These are phyloP conservation scores for Citropsis articulata DNA, from an alignment of 345 rosid genomes.

Conservation along the genomic window DNA sequence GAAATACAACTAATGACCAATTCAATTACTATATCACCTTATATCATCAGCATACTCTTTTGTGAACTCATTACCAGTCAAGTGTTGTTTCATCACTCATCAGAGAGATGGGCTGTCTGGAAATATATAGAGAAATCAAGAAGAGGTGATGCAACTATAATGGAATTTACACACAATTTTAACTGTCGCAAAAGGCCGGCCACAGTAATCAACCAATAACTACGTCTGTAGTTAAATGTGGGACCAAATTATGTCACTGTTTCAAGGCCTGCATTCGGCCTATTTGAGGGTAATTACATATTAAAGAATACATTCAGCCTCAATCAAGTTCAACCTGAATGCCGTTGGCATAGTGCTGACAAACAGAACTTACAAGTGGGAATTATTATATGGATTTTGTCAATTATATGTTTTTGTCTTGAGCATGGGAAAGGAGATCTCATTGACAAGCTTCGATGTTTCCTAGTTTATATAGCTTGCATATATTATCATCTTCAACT, in stretches of 20 bases:
- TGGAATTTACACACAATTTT: background rate
- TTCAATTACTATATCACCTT: background rate
- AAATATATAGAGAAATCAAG: background rate
- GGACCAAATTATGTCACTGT: background rate
- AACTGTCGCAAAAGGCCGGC: background rate
- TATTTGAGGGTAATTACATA: background rate
- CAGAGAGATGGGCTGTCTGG: background rate
- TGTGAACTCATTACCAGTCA: background rate
- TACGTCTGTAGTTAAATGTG: background rate
- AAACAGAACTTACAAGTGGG: background rate
- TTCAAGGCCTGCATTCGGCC: slow-evolving; percentile 4
- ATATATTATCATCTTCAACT: background rate
- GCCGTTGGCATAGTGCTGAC: background rate
- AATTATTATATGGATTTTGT: background rate
- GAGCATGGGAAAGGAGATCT: slow-evolving; percentile 2
- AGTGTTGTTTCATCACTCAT: background rate
- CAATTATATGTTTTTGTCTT: background rate
- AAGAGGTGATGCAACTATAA: background rate
- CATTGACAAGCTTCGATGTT: background rate
- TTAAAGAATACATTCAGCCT: background rate
- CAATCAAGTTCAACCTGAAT: background rate
- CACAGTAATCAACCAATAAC: background rate
- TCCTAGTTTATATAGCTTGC: background rate
- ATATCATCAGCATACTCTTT: background rate
- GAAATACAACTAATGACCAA: background rate